These are phyloP conservation scores for Chaetomiaceae sp. DNA, from an alignment of 2,329 filamentous ascomycete genomes.

Conservation along the genomic window DNA sequence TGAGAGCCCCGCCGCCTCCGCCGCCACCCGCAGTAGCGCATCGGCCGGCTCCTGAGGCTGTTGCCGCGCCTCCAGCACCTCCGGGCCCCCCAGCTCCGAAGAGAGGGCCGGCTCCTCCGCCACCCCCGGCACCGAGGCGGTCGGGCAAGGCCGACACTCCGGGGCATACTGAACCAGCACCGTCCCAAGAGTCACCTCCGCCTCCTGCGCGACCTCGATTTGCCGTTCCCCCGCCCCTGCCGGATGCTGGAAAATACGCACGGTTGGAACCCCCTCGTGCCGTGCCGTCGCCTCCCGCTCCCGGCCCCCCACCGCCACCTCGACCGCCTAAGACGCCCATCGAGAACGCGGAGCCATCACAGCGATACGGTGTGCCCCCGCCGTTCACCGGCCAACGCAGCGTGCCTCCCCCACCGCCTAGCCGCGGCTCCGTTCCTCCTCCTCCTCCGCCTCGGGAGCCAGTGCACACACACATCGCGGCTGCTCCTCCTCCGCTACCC, in stretches of 20 bases:
- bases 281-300: slow-evolving; percentile 36
- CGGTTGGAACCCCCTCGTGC: slow-evolving; percentile 46
- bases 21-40: slow-evolving; percentile 29
- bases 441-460: slow-evolving; percentile 53
- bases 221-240: slow-evolving; percentile 78
- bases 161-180: slow-evolving; percentile 41
- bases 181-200: slow-evolving; percentile 68
- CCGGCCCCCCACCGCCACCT: slow-evolving; percentile 63
- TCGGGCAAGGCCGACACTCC: slow-evolving; percentile 46
- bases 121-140: slow-evolving; percentile 58
- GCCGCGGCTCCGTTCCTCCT: slow-evolving; percentile 65
- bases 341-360: slow-evolving; percentile 57
- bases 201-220: slow-evolving; percentile 65
- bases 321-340: slow-evolving; percentile 66
- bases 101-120: slow-evolving; percentile 44
- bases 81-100: slow-evolving; percentile 35
- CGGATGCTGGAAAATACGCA: slow-evolving; percentile 85
- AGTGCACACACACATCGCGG: slow-evolving; percentile 23
- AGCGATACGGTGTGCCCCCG: slow-evolving; percentile 72
- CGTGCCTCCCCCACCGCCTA: slow-evolving; percentile 70
- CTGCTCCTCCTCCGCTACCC: slow-evolving; percentile 40
- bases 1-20: slow-evolving; percentile 40
- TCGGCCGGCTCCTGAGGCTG: slow-evolving; percentile 27
- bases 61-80: slow-evolving; percentile 16
- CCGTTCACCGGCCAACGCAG: slow-evolving; percentile 66